phyloP scores from a whole-genome alignment of 2,329 filamentous ascomycete genomes.

The Apiospora marii region DNA sequence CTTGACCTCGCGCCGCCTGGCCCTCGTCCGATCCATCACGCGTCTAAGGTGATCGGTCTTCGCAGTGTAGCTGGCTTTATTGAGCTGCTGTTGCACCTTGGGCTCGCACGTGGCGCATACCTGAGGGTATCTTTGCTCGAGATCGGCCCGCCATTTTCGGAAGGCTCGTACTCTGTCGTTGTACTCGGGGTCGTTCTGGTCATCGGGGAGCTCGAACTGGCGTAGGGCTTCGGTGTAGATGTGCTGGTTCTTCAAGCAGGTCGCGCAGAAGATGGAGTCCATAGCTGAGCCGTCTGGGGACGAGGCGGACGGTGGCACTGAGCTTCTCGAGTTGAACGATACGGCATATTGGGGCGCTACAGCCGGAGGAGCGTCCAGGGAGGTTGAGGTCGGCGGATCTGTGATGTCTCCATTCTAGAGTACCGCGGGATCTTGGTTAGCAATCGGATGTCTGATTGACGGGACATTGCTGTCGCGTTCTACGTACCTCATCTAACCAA shows the following conservation, averaged over 20 bases:
- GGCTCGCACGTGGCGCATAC: slow-evolving; percentile 84
- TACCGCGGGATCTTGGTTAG: slow-evolving; percentile 27
- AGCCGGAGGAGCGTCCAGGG: slow-evolving; percentile 8
- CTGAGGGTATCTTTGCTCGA: slow-evolving; percentile 88
- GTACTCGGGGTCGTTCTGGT: slow-evolving; percentile 73
- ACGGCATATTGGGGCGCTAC: slow-evolving; percentile 3
- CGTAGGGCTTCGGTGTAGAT: slow-evolving; percentile 78
- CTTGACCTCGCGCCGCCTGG: slow-evolving; percentile 51
- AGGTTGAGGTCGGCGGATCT: slow-evolving; percentile 74
- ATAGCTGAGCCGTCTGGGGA: slow-evolving; percentile 42
- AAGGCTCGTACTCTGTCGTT: slow-evolving; percentile 72
- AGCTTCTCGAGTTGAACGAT: slow-evolving; percentile 5
- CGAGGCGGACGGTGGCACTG: slow-evolving; percentile 38
- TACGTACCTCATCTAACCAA: slow-evolving; percentile 81
- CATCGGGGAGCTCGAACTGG: slow-evolving; percentile 77
- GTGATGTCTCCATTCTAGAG: slow-evolving; percentile 85
- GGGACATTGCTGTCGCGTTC: not conserved
- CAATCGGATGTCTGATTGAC: not conserved
- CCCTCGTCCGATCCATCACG: slow-evolving; percentile 72
- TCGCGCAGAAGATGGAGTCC: slow-evolving; percentile 69
- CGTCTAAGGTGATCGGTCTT: slow-evolving; percentile 82
- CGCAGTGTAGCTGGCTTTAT: slow-evolving; percentile 78
- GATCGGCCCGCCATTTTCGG: slow-evolving; percentile 71
- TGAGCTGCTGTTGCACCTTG: slow-evolving; percentile 73
- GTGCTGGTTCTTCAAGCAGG: slow-evolving; percentile 88